These are phyloP conservation scores for Yamadazyma philogaea DNA, from an alignment of 805 yeast species.

Conservation along the genomic window DNA sequence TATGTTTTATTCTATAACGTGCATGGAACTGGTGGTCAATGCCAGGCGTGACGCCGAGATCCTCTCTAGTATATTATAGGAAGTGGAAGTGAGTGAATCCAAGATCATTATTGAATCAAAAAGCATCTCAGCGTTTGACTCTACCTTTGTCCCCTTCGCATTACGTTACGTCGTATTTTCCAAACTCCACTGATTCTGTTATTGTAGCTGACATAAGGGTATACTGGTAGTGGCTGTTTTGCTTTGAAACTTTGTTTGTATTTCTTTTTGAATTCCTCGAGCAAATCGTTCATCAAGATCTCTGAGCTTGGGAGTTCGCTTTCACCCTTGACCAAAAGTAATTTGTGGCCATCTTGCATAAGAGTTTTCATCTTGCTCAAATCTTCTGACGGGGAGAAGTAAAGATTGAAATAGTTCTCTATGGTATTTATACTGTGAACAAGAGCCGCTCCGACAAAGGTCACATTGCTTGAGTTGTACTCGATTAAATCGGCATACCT, in stretches of 20 bases:
- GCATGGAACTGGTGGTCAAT: too few species aligned
- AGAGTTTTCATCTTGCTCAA: constrained; percentile 8
- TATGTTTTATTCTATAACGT: too few species aligned
- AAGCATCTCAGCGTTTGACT: too few species aligned
- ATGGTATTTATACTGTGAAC: constrained; percentile 60
- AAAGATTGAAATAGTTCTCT: constrained; percentile 46
- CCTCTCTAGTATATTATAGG: too few species aligned
- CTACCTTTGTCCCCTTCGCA: constrained; percentile 28
- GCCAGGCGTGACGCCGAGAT: too few species aligned
- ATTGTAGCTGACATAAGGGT: constrained; percentile 47
- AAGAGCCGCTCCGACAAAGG: constrained; percentile 53
- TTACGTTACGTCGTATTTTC: constrained; percentile 55
- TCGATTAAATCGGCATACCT: constrained; percentile 14
- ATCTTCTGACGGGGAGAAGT: constrained; percentile 43
- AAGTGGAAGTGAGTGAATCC: too few species aligned
- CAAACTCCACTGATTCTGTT: constrained; percentile 53
- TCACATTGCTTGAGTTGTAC: constrained; percentile 5
- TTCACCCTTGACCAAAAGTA: constrained; percentile 57
- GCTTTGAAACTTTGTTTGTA: constrained; percentile 15
- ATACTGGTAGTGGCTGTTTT: constrained; percentile 5
- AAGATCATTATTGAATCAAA: too few species aligned
- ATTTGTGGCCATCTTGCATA: constrained; percentile 22
- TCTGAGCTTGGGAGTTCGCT: constrained; percentile 66
- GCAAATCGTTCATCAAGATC: constrained; percentile 31
- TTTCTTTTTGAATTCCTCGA: constrained; percentile 20